These are phyloP conservation scores for Acarospora socialis DNA, from an alignment of 2,329 filamentous ascomycete genomes.

Conservation along the genomic window DNA sequence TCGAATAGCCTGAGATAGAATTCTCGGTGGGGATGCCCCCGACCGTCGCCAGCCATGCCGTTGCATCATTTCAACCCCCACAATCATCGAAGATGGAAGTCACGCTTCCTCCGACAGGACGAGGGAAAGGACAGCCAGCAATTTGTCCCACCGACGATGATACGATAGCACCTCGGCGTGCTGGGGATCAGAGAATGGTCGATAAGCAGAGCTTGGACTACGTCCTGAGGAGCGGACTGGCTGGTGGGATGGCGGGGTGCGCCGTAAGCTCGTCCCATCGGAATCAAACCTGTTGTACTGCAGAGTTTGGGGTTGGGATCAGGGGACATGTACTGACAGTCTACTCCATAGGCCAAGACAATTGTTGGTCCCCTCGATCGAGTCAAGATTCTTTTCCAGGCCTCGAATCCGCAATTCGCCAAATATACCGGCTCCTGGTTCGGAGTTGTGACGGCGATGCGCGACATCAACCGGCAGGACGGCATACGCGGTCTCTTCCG, in stretches of 20 bases:
- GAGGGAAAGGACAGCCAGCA: conserved; percentile 22
- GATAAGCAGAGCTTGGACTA: conserved; percentile 71
- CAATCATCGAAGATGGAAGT: conserved; percentile 38
- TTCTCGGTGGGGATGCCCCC: conserved; percentile 37
- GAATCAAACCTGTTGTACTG: background rate
- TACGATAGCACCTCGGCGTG: conserved; percentile 30
- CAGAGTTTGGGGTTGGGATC: background rate
- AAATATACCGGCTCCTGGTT: conserved; percentile 87
- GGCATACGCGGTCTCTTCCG: conserved; percentile 70
- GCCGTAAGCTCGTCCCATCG: conserved; percentile 46
- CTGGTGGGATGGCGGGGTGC: conserved; percentile 82
- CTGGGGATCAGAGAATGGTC: conserved; percentile 29
- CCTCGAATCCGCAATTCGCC: conserved; percentile 81
- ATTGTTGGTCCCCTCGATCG: conserved; percentile 89
- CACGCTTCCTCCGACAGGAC: conserved; percentile 25
- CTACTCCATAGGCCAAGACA: conserved; percentile 62
- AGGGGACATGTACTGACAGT: conserved; percentile 8
- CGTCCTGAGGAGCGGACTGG: conserved; percentile 65
- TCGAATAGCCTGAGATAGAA: conserved; percentile 15
- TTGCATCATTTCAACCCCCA: conserved; percentile 15
- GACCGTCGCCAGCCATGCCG: conserved; percentile 42
- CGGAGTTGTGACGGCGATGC: conserved; percentile 68
- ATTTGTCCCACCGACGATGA: conserved; percentile 40
- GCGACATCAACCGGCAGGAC: conserved; percentile 64
- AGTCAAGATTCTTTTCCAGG: conserved; percentile 97